Evolutionary conservation across 768 basidiomycete species (phyloP).

Genomic region (Podaxis sp.): DNA sequence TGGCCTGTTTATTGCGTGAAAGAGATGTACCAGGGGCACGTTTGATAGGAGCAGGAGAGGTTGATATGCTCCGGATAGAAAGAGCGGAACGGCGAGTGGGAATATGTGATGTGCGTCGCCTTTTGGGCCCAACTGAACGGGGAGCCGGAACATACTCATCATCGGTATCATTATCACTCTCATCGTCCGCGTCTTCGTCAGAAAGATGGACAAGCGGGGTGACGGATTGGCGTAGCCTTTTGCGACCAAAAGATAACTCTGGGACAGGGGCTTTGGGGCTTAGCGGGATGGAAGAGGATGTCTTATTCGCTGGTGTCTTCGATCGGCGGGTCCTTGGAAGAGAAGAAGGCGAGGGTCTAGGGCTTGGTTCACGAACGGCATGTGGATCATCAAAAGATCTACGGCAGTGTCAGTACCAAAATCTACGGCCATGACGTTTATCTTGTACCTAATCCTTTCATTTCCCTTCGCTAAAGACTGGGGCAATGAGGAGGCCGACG

Average conservation of each 20-base stretch:
- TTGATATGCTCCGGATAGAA: background rate
- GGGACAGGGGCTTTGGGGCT: background rate
- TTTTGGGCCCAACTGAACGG: background rate
- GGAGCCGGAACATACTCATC: slow-evolving; percentile 47
- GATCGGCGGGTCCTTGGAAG: slow-evolving; percentile 14
- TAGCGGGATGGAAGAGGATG: slow-evolving; percentile 11
- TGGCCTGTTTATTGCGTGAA: slow-evolving; percentile 48
- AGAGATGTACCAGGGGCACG: slow-evolving; percentile 19
- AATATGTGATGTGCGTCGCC: slow-evolving; percentile 5
- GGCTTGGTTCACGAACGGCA: background rate
- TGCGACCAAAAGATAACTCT: background rate
- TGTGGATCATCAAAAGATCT: slow-evolving; percentile 9
- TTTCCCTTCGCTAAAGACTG: background rate
- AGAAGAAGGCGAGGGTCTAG: slow-evolving; percentile 11
- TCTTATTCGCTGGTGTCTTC: slow-evolving; percentile 9
- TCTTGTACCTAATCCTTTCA: slow-evolving; percentile 9
- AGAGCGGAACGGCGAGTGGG: background rate
- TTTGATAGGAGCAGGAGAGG: slow-evolving; percentile 2
- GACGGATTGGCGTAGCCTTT: background rate
- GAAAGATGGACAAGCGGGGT: background rate
- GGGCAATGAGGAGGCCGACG: background rate
- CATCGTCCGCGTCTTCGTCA: slow-evolving; percentile 30
- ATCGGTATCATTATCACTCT: slow-evolving; percentile 41
- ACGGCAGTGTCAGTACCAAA: background rate
- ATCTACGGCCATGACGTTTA: background rate